Evolutionary conservation across 495 filamentous ascomycete genomes (phyloP), one percentile per base, ranked within the genome.

Genomic region (Penicillium salamii): DNA sequence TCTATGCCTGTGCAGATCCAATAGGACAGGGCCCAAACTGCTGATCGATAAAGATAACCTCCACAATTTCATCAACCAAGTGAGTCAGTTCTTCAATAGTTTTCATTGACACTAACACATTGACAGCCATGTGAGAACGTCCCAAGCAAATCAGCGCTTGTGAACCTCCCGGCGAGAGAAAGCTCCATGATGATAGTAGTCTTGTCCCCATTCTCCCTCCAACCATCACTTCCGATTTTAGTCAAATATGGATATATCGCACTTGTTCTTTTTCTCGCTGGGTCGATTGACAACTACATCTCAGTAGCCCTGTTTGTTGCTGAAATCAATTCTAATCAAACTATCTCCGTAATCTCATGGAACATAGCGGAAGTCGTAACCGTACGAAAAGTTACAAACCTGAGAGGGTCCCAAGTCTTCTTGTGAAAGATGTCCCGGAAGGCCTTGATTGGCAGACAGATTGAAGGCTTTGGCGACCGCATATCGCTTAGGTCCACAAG

Each of bases 261-360:
- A 28, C 19, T 54, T 57, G 13, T 3, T 9, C 24, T 35, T 50
- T 42, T 40, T 52, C 43, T 52, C 45, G 33, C 14, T 8, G 4
- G 59, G 39, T 19, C 31, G 29, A 28, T 58, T 50, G 5, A 70
- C 63, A 12, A 73, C 49, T 4, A 33, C 21, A 32, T 69, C 55
- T 68, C 68, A 75, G 52, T 75, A 71, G 7, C 41, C 57, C 0
- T 42, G 45, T 32, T 68, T 24, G 46, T 73, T 70, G 26, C 63
- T 67, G 40, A 49, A 71, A 49, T 73, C 68, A 21, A 75, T 50
- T 0, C 67, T 57, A 48, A 73, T 43, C 46, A 62, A 52, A 6
- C 58, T 54, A 17, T 71, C 51, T 5, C 68, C 63, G 3, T 58
- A 33, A 39, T 63, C 62, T 8, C 68, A 57, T 6, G 60, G 66